Percentiles rank a stretch among this genome's conserved stretches.
Conservation (phyloP, 2,329 filamentous ascomycete species). For the Venturiaceae sp. region DNA sequence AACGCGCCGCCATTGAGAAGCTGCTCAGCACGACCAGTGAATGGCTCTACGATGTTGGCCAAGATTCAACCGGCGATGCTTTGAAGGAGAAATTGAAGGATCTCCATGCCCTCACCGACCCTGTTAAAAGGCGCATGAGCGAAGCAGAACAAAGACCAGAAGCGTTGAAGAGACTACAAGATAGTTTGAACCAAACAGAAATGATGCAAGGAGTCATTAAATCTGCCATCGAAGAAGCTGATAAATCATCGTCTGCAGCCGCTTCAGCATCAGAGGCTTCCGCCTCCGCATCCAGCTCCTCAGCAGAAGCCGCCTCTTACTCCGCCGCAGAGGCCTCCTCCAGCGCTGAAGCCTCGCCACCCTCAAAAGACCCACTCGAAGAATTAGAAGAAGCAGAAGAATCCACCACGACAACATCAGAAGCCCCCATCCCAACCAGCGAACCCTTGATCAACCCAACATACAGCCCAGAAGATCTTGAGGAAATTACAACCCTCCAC, state of each 20-base stretch:
- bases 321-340: background rate
- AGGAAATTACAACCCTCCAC: constrained; percentile 51
- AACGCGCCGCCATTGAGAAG: constrained; percentile 57
- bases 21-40: constrained; percentile 64
- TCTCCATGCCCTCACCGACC: constrained; percentile 67
- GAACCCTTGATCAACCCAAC: constrained; percentile 46
- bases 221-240: constrained; percentile 42
- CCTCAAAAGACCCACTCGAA: constrained; percentile 46
- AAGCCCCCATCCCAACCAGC: constrained; percentile 29
- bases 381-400: constrained; percentile 68
- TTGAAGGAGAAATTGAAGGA: constrained; percentile 68
- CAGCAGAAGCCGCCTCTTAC: constrained; percentile 2
- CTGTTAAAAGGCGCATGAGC: constrained; percentile 64
- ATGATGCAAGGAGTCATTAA: constrained; percentile 65
- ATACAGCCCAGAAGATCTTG: constrained; percentile 66
- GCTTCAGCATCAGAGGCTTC: constrained; percentile 12
- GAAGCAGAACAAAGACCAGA: constrained; percentile 65
- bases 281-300: constrained; percentile 31
- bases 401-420: constrained; percentile 28
- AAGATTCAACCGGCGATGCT: constrained; percentile 62
- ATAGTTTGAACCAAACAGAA: constrained; percentile 60
- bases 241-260: constrained; percentile 20
- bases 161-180: constrained; percentile 59
- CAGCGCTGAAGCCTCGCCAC: constrained; percentile 17
- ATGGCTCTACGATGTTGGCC: constrained; percentile 84